Conservation (phyloP, 2,329 filamentous ascomycete genomes). For the Esteya vermicola region DNA sequence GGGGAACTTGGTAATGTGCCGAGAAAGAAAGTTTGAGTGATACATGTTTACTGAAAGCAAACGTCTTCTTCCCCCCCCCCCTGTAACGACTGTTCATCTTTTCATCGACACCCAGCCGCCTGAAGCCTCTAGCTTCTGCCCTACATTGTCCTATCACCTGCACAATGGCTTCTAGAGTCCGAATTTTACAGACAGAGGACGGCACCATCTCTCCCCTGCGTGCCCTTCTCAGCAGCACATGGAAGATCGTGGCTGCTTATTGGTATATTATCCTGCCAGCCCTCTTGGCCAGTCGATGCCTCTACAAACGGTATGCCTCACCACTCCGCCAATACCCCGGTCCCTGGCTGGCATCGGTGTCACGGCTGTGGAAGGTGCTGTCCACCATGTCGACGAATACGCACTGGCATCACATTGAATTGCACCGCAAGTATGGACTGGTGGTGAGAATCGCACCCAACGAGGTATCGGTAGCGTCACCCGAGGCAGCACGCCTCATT, state of each 20-base stretch:
- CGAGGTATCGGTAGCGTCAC: constrained; percentile 31
- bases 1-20: no score
- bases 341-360: constrained; percentile 18
- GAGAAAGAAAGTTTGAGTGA: no score
- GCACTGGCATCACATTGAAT: constrained; percentile 26
- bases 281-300: constrained; percentile 14
- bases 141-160: no score
- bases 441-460: constrained; percentile 34
- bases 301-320: constrained; percentile 19
- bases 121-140: no score
- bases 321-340: constrained; percentile 21
- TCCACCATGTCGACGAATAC: constrained; percentile 24
- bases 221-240: constrained; percentile 10
- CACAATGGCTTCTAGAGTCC: no score
- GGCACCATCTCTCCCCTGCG: constrained; percentile 13
- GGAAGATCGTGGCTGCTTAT: constrained; percentile 13
- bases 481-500: constrained; percentile 28
- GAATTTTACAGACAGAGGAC: no score
- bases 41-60: no score
- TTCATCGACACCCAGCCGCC: no score
- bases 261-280: constrained; percentile 16
- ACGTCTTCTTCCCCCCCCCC: no score
- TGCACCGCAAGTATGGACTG: constrained; percentile 31
- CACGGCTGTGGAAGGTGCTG: constrained; percentile 26
- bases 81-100: no score